Base-by-base conservation (phyloP, 176 grass and related monocot genomes). In the Avena eriantha region DNA sequence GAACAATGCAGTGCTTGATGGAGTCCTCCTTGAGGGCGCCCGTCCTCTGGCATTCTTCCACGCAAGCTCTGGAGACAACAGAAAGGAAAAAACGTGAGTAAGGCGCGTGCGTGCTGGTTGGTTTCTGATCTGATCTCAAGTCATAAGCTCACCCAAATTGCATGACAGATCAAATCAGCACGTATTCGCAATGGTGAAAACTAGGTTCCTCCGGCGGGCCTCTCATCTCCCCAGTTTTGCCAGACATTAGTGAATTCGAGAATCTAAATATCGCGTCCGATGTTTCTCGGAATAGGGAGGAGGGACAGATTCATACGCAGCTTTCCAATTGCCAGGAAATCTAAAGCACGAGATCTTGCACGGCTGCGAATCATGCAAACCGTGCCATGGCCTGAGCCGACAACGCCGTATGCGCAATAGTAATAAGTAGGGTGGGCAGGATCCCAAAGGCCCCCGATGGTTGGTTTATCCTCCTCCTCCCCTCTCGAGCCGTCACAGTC, bases 1-100 rank as follows among this genome's bases (percentile, higher is more conserved):
- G 92, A 46, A 86, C 77, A 2, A 87, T 23, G 51, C 92, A 97
- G 49, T 96, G 90, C 10, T 91, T 93, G 11, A 99, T 68, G 2
- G 68, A 94, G 41, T 80, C 86, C 21, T 90, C 90, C 78, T 91
- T 87, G 31, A 99, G 78, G 60, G 90, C 63, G 69, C 97, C 97
- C 2, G 88, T 94, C 55, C 88, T 87, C 41, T 93, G 80, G 47
- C 97, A 99, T 79, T 91, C 60, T 7, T 93, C 60, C 23, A 91
- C 87, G 49, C 94, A 97, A 58, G 81, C 33, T 41, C 96, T 98
- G 86, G 5, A 29, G 29, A 29, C 17, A 47, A 77, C 22, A 50
- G 15, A 45, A 48, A 41, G 21, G 64, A 11, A 6, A 33, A 33
- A 76, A 53, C 8, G 48, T 1, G 36, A 73, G 23, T 8, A 51